A percentile compares a stretch with the other conserved stretches of the same genome.
phyloP scores from a whole-genome alignment of 768 basidiomycete species.

The Leucosporidium creatinivorum region DNA sequence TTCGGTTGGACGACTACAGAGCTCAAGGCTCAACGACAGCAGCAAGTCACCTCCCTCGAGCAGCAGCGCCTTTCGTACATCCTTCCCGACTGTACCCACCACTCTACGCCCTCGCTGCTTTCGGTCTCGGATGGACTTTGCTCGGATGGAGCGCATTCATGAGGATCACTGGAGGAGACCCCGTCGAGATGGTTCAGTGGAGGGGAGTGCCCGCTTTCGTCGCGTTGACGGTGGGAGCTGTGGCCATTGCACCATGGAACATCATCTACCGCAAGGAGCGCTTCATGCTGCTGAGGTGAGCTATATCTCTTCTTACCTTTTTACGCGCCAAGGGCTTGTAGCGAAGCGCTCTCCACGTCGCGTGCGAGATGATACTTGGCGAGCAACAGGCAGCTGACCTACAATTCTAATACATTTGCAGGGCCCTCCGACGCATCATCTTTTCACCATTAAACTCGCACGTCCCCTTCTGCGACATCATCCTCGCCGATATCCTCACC shows the following conservation, averaged over 20 bases:
- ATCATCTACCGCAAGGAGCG: slow-evolving; percentile 26
- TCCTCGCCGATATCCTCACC: slow-evolving; percentile 91
- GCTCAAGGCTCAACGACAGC: no score
- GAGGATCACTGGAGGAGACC: slow-evolving; percentile 9
- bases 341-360: neutral
- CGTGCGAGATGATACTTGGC: neutral
- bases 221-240: slow-evolving; percentile 13
- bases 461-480: slow-evolving; percentile 80
- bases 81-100: slow-evolving; percentile 51
- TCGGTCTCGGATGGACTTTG: slow-evolving; percentile 24
- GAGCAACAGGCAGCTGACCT: neutral
- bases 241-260: slow-evolving; percentile 28
- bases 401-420: slow-evolving; percentile 39
- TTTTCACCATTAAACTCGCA: slow-evolving; percentile 56
- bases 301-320: neutral
- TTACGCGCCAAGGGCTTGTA: neutral
- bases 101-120: slow-evolving; percentile 39
- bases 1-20: slow-evolving; percentile 40
- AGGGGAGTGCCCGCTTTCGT: slow-evolving; percentile 11
- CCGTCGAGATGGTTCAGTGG: slow-evolving; percentile 5
- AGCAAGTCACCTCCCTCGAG: slow-evolving; percentile 2
- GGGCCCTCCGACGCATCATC: slow-evolving; percentile 67
- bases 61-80: slow-evolving; percentile 42
- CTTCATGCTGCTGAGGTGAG: slow-evolving; percentile 32
- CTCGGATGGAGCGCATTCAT: slow-evolving; percentile 21